Conservation (phyloP, 495 filamentous ascomycete genomes). For the Xylaria castorea region DNA sequence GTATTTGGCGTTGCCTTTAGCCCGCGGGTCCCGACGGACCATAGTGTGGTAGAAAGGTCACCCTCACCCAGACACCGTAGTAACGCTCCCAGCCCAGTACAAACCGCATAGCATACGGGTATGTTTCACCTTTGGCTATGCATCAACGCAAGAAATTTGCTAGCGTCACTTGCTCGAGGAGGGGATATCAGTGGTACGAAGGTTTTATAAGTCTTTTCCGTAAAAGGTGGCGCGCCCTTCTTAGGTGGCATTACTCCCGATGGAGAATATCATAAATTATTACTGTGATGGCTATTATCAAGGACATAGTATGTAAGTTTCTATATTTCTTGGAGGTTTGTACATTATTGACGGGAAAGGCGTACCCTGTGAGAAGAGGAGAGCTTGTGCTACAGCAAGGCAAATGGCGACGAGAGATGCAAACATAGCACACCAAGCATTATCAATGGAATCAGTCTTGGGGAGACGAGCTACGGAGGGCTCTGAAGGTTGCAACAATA, state of each 20-base stretch:
- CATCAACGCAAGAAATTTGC: not conserved
- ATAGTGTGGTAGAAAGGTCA: too few species aligned
- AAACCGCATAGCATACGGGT: not conserved
- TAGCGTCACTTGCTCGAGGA: not conserved
- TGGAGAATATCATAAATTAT: not conserved
- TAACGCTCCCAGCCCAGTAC: not conserved
- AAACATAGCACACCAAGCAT: not conserved
- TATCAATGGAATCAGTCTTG: not conserved
- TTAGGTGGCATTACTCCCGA: not conserved
- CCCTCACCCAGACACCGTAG: not conserved
- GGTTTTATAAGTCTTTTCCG: not conserved
- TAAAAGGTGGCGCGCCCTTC: not conserved
- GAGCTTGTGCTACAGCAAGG: not conserved
- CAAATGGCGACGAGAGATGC: not conserved
- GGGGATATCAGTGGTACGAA: not conserved
- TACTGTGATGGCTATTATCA: not conserved
- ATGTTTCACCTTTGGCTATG: not conserved
- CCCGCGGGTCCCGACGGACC: too few species aligned
- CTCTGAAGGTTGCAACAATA: not conserved
- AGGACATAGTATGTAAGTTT: not conserved
- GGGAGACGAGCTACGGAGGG: not conserved
- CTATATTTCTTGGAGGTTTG: not conserved
- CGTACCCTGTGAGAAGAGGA: not conserved
- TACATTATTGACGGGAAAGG: not conserved
- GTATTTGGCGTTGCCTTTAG: not conserved